These are phyloP conservation scores for Tephrocybe sp. DNA, from an alignment of 768 basidiomycete genomes.

Conservation along the genomic window DNA sequence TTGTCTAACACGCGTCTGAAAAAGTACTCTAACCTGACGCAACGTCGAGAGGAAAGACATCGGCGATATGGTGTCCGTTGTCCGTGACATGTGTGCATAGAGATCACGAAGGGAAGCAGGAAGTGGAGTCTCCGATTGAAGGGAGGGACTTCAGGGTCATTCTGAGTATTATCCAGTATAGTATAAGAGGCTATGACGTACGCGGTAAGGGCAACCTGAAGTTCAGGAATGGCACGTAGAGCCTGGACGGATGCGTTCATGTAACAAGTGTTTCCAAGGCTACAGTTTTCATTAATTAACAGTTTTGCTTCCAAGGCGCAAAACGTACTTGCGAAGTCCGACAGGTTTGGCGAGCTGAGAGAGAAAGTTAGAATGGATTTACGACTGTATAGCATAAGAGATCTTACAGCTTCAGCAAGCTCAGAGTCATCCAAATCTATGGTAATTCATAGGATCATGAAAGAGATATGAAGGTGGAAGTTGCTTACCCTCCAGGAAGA, in stretches of 20 bases:
- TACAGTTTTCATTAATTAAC: slow-evolving; percentile 18
- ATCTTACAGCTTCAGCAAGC: slow-evolving; percentile 73
- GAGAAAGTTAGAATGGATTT: slow-evolving; percentile 7
- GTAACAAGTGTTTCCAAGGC: slow-evolving; percentile 94
- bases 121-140: slow-evolving; percentile 39
- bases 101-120: slow-evolving; percentile 62
- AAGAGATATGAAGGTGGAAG: neutral
- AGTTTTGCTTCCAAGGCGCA: neutral
- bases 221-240: slow-evolving; percentile 89
- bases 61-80: slow-evolving; percentile 76
- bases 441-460: neutral
- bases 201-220: slow-evolving; percentile 68
- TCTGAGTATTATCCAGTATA: neutral
- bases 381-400: neutral
- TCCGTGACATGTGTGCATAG: slow-evolving; percentile 69
- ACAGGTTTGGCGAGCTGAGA: slow-evolving; percentile 73
- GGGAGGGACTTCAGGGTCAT: slow-evolving; percentile 25
- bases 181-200: slow-evolving; percentile 29
- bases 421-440: slow-evolving; percentile 83
- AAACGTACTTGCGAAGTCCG: slow-evolving; percentile 69
- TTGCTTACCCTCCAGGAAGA: slow-evolving; percentile 79
- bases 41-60: slow-evolving; percentile 63
- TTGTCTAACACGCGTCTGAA: neutral
- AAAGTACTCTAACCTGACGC: slow-evolving; percentile 40
- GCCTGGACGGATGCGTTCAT: slow-evolving; percentile 96